These are phyloP conservation scores for Neurospora africana DNA, from an alignment of 495 filamentous ascomycete genomes.

Conservation along the genomic window DNA sequence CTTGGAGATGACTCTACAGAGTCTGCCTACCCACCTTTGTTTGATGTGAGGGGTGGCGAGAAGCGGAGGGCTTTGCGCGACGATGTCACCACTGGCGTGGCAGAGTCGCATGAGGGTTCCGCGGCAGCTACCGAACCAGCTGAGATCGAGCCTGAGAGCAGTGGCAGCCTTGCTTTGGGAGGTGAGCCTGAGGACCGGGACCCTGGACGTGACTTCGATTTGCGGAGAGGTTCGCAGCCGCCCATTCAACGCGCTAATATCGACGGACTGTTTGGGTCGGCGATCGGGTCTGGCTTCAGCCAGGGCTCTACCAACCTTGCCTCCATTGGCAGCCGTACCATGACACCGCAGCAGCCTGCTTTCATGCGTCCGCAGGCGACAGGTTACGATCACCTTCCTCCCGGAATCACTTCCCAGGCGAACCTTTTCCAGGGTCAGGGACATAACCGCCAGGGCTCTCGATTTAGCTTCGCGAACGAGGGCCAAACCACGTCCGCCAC, in stretches of 20 bases:
- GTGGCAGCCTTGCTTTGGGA: constrained; percentile 73
- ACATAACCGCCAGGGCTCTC: constrained; percentile 74
- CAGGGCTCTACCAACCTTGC: constrained; percentile 35
- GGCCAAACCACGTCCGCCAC: constrained; percentile 44
- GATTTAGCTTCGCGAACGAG: constrained; percentile 83
- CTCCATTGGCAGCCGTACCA: constrained; percentile 49
- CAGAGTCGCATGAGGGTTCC: constrained; percentile 46
- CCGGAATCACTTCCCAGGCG: constrained; percentile 36
- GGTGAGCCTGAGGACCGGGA: constrained; percentile 79
- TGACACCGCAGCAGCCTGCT: constrained; percentile 79
- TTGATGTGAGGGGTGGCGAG: constrained; percentile 66
- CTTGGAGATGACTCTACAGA: constrained; percentile 15
- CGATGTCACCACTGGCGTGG: constrained; percentile 50
- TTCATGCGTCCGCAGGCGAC: constrained; percentile 48
- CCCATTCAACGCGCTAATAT: constrained; percentile 58
- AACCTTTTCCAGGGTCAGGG: constrained; percentile 63
- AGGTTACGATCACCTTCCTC: constrained; percentile 48
- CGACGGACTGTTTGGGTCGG: constrained; percentile 43
- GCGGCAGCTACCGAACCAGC: constrained; percentile 28
- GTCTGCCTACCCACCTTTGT: constrained; percentile 55
- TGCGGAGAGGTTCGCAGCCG: constrained; percentile 51
- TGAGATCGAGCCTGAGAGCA: constrained; percentile 55
- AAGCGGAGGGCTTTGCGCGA: constrained; percentile 65
- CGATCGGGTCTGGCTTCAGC: constrained; percentile 41
- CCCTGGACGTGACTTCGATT: constrained; percentile 38